Evolutionary conservation across 139 green algal genomes (phyloP).

Genomic region (Chlamydomonas sphaeroides): DNA sequence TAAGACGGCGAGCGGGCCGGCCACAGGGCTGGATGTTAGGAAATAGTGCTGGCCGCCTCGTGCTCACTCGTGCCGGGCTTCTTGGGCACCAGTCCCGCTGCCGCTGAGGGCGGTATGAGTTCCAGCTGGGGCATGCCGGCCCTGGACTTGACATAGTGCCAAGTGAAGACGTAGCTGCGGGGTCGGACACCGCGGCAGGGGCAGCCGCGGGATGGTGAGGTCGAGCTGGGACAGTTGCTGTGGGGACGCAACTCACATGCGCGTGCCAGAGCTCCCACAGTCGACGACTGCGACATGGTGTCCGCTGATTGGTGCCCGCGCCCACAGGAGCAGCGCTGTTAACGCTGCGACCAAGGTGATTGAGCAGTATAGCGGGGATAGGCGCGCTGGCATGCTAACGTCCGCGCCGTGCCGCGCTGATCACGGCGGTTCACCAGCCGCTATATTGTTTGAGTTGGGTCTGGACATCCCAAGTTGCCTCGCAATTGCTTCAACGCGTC

Average conservation of each 20-base stretch:
- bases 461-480: no score
- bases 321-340: background rate
- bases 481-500: no score
- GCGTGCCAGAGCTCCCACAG: conserved; percentile 74
- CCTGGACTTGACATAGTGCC: conserved; percentile 8
- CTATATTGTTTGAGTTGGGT: no score
- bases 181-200: background rate
- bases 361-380: conserved; percentile 7
- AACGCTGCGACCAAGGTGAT: background rate
- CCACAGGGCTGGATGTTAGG: background rate
- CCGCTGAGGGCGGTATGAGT: conserved; percentile 16
- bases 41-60: background rate
- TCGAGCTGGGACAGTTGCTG: background rate
- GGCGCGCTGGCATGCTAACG: no score
- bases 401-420: no score
- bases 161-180: conserved; percentile 49
- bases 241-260: conserved; percentile 62
- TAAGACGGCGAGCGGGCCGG: background rate
- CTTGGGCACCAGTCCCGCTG: conserved; percentile 16
- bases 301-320: background rate
- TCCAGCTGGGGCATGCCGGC: conserved; percentile 15
- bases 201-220: background rate
- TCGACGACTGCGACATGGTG: conserved; percentile 69
- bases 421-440: no score
- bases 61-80: conserved; percentile 21